phyloP scores from a whole-genome alignment of 441 rosid genomes.

The Pelargonium citronellum region DNA sequence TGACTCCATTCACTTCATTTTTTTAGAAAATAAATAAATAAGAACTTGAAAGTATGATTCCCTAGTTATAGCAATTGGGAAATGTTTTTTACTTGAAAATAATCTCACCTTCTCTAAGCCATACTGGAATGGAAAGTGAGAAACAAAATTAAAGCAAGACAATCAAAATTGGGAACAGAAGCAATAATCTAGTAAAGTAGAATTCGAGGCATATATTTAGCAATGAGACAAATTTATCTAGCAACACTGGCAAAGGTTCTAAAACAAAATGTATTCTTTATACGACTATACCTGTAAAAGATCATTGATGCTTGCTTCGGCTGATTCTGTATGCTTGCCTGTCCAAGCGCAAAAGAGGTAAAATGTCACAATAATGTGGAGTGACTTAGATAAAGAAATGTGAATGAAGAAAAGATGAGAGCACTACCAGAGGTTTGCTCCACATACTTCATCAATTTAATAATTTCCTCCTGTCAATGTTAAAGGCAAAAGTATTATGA shows the following conservation, averaged over 20 bases:
- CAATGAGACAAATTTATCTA: neutral
- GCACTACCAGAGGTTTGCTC: slow-evolving; percentile 75
- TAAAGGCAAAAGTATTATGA: neutral
- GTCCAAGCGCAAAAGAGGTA: slow-evolving; percentile 22
- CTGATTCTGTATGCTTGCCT: slow-evolving; percentile 61
- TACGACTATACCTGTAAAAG: slow-evolving; percentile 48
- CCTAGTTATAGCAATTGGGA: neutral
- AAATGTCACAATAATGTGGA: slow-evolving; percentile 12
- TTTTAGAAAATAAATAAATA: no score
- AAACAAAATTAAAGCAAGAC: no score
- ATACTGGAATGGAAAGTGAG: neutral
- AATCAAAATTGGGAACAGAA: no score
- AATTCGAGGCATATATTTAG: neutral
- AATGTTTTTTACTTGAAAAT: neutral
- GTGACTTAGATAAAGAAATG: no score
- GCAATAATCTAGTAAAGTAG: neutral
- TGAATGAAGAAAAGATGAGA: no score
- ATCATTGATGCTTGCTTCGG: slow-evolving; percentile 47
- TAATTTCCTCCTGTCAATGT: slow-evolving; percentile 74
- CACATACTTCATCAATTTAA: slow-evolving; percentile 63
- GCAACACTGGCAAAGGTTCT: neutral
- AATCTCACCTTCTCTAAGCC: no score
- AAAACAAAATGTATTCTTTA: slow-evolving; percentile 4
- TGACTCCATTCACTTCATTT: neutral
- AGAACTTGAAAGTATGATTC: no score